phyloP scores from a whole-genome alignment of 768 basidiomycete species.

The Neoboletus magnificus region DNA sequence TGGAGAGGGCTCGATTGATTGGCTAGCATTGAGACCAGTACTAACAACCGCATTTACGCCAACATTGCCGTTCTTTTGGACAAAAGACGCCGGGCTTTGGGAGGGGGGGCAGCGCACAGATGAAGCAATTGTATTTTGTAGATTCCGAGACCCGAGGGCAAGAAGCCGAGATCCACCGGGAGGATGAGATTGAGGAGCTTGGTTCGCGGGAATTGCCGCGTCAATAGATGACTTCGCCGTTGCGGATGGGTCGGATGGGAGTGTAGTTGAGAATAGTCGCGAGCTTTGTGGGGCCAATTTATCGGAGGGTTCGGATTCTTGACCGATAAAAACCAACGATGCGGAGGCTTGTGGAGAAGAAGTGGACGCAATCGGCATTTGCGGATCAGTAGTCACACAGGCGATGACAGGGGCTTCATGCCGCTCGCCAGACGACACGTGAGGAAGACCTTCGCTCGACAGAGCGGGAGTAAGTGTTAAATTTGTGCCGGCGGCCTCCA shows the following conservation, averaged over 20 bases:
- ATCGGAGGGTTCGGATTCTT: constrained; percentile 21
- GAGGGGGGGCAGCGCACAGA: constrained; percentile 19
- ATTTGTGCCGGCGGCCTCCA: constrained; percentile 9
- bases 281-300: constrained; percentile 29
- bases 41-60: constrained; percentile 8
- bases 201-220: constrained; percentile 38
- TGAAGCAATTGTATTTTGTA: constrained; percentile 16
- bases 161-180: constrained; percentile 44
- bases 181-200: constrained; percentile 36
- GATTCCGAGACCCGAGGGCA: constrained; percentile 32
- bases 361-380: constrained; percentile 8
- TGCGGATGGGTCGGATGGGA: constrained; percentile 19
- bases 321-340: neutral
- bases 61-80: constrained; percentile 23
- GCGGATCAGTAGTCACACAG: constrained; percentile 1
- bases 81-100: constrained; percentile 22
- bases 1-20: constrained; percentile 17
- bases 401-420: neutral
- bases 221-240: constrained; percentile 33
- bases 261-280: constrained; percentile 36
- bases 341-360: constrained; percentile 11
- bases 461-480: neutral
- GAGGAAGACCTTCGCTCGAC: constrained; percentile 10
- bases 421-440: constrained; percentile 15
- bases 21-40: constrained; percentile 6